Evolutionary conservation across 208 protist species (phyloP).

Genomic region (Crithidia fasciculata): DNA sequence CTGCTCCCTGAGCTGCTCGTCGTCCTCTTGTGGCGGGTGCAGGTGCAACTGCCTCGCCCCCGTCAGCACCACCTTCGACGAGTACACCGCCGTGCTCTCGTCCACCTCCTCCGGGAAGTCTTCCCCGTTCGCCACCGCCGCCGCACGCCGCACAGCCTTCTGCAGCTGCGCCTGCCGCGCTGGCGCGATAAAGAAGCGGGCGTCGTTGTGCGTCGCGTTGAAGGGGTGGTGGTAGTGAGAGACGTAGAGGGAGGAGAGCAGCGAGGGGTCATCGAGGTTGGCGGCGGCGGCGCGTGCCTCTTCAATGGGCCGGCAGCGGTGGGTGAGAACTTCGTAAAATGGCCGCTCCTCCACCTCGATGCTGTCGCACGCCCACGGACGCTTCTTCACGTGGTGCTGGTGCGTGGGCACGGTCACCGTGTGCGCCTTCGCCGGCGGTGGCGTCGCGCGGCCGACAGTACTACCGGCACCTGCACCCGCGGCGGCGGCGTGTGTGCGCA

Average conservation of each 20-base stretch:
- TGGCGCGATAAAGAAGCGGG: conserved; percentile 26
- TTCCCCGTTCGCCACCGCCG: conserved; percentile 23
- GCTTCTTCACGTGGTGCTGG: conserved; percentile 33
- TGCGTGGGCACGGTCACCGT: conserved; percentile 19
- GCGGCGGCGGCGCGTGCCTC: conserved; percentile 3
- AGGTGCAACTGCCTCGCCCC: neutral
- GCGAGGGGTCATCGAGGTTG: conserved; percentile 1
- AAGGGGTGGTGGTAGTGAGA: conserved; percentile 42
- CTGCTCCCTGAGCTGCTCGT: conserved; percentile 6
- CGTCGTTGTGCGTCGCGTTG: conserved; percentile 45
- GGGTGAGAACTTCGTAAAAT: conserved; percentile 57
- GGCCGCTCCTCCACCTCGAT: conserved; percentile 38
- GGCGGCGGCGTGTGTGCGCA: neutral
- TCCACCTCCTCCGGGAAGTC: neutral
- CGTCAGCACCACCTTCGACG: neutral
- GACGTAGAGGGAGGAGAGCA: conserved; percentile 1
- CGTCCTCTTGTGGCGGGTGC: neutral
- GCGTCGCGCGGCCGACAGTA: neutral
- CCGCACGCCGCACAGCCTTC: conserved; percentile 16
- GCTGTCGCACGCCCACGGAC: conserved; percentile 39
- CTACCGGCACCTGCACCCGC: too few species aligned
- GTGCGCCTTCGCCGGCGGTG: neutral
- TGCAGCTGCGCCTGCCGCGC: conserved; percentile 16
- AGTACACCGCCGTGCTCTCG: conserved; percentile 2
- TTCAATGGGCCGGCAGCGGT: conserved; percentile 31